Evolutionary conservation across 2,329 filamentous ascomycete species (phyloP).

Genomic region (Verticillium longisporum): DNA sequence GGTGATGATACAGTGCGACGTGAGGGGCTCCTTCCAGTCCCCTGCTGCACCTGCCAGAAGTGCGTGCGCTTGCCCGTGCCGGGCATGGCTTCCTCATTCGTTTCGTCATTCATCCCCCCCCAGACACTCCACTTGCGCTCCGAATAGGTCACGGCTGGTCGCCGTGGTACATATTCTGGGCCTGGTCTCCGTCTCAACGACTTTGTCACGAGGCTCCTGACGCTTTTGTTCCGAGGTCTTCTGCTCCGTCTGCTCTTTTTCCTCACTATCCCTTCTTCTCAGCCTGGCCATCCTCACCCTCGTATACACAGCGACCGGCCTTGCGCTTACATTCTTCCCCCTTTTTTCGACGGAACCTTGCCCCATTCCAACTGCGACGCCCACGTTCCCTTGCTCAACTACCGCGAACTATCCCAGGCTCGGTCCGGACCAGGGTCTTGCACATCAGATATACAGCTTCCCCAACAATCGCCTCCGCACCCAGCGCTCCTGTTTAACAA

Average conservation of each 20-base stretch:
- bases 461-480: constrained; percentile 2
- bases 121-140: background rate
- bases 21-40: background rate
- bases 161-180: background rate
- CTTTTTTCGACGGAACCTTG: background rate
- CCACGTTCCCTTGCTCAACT: background rate
- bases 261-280: background rate
- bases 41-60: background rate
- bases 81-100: background rate
- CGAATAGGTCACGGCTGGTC: background rate
- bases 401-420: background rate
- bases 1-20: background rate
- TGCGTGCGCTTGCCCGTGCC: background rate
- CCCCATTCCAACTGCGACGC: background rate
- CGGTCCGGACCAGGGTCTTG: background rate
- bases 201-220: background rate
- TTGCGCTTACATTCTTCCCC: background rate
- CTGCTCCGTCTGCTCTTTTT: background rate
- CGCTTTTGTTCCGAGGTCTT: background rate
- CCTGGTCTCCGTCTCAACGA: background rate
- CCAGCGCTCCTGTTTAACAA: background rate
- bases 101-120: background rate
- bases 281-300: background rate
- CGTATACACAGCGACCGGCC: background rate
- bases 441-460: background rate